A percentile compares a stretch with the other conserved stretches of the same genome.
phyloP scores from a whole-genome alignment of 148 eudicot species.

The Spergularia marina region DNA sequence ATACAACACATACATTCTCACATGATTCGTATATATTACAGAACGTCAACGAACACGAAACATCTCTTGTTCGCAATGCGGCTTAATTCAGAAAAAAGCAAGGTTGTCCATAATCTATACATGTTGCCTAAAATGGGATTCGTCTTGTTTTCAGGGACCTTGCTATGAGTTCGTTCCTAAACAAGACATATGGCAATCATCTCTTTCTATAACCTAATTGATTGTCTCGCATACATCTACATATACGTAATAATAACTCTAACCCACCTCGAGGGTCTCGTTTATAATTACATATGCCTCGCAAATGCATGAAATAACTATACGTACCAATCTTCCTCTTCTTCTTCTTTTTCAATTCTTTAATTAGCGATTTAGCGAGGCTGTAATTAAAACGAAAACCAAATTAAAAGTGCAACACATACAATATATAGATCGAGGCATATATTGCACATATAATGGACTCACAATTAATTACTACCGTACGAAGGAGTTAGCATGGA shows the following conservation, averaged over 20 bases:
- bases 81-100: not conserved
- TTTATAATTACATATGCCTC: slow-evolving; percentile 17
- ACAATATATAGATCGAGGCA: too few species aligned
- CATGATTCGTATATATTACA: not conserved
- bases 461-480: too few species aligned
- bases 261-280: not conserved
- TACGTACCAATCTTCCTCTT: not conserved
- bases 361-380: too few species aligned
- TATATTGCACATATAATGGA: too few species aligned
- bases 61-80: slow-evolving; percentile 4
- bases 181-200: not conserved
- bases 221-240: slow-evolving; percentile 1
- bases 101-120: too few species aligned
- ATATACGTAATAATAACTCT: too few species aligned
- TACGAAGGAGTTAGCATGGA: not conserved
- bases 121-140: slow-evolving; percentile 2
- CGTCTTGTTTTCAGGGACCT: not conserved
- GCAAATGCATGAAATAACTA: slow-evolving; percentile 15
- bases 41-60: not conserved
- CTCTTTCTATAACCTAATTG: slow-evolving; percentile 10
- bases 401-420: too few species aligned
- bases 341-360: too few species aligned
- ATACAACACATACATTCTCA: too few species aligned
- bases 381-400: too few species aligned
- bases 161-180: not conserved